phyloP scores from a whole-genome alignment of 108 stramenopile genomes.

The Pelagomonas calceolata region DNA sequence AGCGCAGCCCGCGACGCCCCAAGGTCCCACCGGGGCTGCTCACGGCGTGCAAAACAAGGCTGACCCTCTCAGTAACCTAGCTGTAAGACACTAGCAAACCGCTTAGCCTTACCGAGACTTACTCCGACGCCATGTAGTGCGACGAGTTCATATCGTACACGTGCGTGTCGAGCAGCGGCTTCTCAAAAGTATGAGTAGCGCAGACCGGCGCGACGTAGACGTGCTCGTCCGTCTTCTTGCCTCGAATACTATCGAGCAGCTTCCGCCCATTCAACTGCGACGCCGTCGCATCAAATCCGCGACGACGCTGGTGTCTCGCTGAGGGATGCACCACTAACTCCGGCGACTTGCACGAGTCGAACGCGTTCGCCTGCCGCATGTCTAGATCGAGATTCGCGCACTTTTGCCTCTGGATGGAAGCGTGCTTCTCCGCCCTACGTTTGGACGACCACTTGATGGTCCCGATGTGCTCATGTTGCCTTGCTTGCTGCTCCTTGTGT shows the following conservation, averaged over 20 bases:
- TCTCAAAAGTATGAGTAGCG: background rate
- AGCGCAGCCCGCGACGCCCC: too few relatives aligned
- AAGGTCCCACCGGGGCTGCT: too few relatives aligned
- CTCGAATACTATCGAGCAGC: background rate
- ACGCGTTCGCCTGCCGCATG: background rate
- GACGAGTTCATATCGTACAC: too few relatives aligned
- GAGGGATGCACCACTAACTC: background rate
- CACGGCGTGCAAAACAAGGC: too few relatives aligned
- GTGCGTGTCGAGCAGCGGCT: background rate
- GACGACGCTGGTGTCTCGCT: background rate
- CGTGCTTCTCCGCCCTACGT: background rate
- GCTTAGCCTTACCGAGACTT: too few relatives aligned
- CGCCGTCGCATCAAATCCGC: background rate
- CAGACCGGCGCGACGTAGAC: background rate
- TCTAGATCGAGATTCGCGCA: background rate
- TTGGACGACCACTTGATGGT: background rate
- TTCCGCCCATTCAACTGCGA: background rate
- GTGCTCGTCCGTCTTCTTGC: background rate
- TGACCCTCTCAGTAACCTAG: too few relatives aligned
- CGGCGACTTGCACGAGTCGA: background rate
- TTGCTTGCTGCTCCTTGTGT: background rate
- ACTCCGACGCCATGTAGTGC: too few relatives aligned
- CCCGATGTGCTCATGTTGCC: background rate
- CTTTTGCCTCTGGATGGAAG: background rate
- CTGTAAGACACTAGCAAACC: too few relatives aligned